Conservation (phyloP, 257 asterid genomes). For the Echium plantagineum region DNA sequence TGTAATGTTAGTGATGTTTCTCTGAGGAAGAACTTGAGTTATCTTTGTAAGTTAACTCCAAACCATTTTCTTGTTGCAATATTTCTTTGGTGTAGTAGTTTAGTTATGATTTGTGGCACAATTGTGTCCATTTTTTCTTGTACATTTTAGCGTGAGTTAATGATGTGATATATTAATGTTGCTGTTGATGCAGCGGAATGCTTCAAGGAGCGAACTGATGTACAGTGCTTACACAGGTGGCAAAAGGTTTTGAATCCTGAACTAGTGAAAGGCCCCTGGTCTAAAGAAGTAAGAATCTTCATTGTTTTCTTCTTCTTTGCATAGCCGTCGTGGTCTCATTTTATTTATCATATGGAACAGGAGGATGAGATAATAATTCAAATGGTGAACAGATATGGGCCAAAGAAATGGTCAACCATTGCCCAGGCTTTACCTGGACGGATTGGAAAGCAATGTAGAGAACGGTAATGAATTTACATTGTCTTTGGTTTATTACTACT, state of each 20-base stretch:
- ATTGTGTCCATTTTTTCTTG: no score
- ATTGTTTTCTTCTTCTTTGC: slow-evolving; percentile 12
- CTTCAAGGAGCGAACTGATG: slow-evolving; percentile 85
- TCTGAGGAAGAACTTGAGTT: no score
- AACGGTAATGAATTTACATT: slow-evolving; percentile 40
- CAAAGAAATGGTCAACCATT: slow-evolving; percentile 94
- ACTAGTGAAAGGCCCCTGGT: slow-evolving; percentile 97
- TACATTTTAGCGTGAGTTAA: not conserved
- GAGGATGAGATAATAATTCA: slow-evolving; percentile 80
- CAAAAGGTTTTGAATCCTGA: slow-evolving; percentile 94
- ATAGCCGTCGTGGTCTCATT: not conserved
- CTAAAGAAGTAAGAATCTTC: slow-evolving; percentile 59
- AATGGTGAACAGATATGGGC: slow-evolving; percentile 65
- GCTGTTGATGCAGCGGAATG: slow-evolving; percentile 53
- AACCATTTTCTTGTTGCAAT: no score
- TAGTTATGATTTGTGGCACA: no score
- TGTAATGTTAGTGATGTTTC: no score
- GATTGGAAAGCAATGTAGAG: slow-evolving; percentile 96
- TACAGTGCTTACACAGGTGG: slow-evolving; percentile 94
- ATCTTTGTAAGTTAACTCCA: no score
- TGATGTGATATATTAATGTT: slow-evolving; percentile 1
- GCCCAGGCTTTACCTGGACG: slow-evolving; percentile 96
- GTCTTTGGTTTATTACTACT: not conserved
- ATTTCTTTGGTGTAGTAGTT: no score
- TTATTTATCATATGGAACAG: slow-evolving; percentile 22